Evolutionary conservation across 768 basidiomycete species (phyloP), one percentile per base, ranked within the genome.

Genomic region (Tremella mesenterica): DNA sequence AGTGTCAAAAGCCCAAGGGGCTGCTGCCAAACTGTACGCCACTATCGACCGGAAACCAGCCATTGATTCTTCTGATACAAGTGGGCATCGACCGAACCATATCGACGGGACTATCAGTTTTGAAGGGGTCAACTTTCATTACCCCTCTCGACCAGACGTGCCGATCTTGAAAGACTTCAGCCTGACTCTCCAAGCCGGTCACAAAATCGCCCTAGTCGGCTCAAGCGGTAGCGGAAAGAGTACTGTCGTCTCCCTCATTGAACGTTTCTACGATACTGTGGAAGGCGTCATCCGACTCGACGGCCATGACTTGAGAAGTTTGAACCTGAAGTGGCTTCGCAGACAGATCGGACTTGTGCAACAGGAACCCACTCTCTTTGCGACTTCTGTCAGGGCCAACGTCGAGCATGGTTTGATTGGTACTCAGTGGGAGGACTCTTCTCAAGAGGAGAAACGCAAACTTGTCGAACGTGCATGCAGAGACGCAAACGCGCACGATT

Each of bases 401-500:
- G 85, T 92, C 53, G 84, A 82, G 2, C 85, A 89, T 57, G 89
- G 89, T 61, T 79, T 92, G 34, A 87, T 89, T 61, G 81, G 81
- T 33, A 88, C 87, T 0, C 73, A 75, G 27, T 76, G 76, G 66
- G 86, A 91, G 65, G 64, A 85, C 56, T 77, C 79, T 0, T 75
- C 83, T 0, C 81, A 83, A 16, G 86, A 86, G 52, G 83, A 87
- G 64, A 85, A 88, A 72, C 79, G 85, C 52, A 78, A 77, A 33
- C 73, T 90, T 18, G 80, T 92, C 75, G 84, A 86, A 74, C 83
- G 86, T 46, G 89, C 89, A 1, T 88, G 86, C 60, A 75, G 88
- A 73, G 88, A 89, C 69, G 83, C 89, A 2, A 92, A 92, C 63
- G 88, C 88, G 0, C 85, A 92, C 60, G 84, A 83, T n/a, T 92